Percentiles rank a stretch among this genome's conserved stretches.
Evolutionary conservation across 306 rosid genomes (phyloP).

Genomic region (Dryas alaskensis): DNA sequence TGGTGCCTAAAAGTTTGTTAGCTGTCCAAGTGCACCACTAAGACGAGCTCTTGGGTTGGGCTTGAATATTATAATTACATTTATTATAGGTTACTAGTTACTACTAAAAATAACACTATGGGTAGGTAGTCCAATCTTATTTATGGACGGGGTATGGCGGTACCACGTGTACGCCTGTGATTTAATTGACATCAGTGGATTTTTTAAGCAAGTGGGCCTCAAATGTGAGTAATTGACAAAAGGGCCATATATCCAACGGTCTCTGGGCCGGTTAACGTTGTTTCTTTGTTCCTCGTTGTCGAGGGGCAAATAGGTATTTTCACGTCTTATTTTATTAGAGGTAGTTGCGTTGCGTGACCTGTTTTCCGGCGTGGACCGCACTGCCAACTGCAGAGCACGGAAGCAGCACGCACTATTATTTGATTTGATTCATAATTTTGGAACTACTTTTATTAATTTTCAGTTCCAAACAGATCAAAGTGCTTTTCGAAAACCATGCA

Average conservation of each 20-base stretch:
- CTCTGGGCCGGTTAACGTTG: neutral
- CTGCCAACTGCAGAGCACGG: neutral
- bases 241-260: neutral
- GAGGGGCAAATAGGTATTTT: neutral
- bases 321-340: neutral
- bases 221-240: neutral
- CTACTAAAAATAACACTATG: too few species aligned
- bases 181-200: neutral
- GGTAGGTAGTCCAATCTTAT: too few species aligned
- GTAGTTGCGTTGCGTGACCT: neutral
- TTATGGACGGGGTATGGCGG: neutral
- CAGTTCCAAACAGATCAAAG: neutral
- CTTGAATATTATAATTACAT: too few species aligned
- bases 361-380: conserved; percentile 18
- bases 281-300: fast-evolving
- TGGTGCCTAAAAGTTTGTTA: neutral
- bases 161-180: neutral
- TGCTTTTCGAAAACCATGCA: neutral
- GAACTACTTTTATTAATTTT: too few species aligned
- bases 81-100: too few species aligned
- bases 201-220: neutral
- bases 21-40: neutral
- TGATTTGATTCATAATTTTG: too few species aligned
- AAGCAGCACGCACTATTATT: neutral
- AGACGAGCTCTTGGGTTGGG: neutral